phyloP scores from a whole-genome alignment of 305 asterid species.

The Andrographis paniculata region DNA sequence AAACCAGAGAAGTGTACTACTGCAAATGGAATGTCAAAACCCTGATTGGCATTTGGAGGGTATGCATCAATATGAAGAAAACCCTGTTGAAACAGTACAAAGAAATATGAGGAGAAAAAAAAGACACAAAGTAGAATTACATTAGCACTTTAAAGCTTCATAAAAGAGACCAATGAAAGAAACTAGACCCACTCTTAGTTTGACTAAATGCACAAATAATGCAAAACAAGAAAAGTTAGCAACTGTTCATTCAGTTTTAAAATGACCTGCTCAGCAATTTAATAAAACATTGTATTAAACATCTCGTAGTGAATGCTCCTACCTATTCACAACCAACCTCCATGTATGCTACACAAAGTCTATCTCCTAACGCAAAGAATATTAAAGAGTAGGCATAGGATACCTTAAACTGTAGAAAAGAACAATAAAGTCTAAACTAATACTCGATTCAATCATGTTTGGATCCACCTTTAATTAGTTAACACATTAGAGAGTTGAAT shows the following conservation, averaged over 20 bases:
- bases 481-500: no score
- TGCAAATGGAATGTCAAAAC: conserved; percentile 96
- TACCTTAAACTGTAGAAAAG: no score
- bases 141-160: neutral
- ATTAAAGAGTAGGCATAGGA: conserved; percentile 4
- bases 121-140: conserved; percentile 1
- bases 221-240: no score
- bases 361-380: neutral
- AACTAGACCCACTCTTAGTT: conserved; percentile 1
- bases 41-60: conserved; percentile 99
- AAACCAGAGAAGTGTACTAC: conserved; percentile 55
- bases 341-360: no score
- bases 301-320: no score
- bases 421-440: no score
- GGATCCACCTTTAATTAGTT: no score
- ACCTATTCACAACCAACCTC: no score
- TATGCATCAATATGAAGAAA: conserved; percentile 94
- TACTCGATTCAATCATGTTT: no score
- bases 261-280: no score
- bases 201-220: neutral
- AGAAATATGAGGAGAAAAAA: conserved; percentile 8
- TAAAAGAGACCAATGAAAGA: conserved; percentile 2
- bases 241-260: no score
- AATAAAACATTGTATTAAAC: no score
- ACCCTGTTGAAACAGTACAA: conserved; percentile 47